Conservation (phyloP, 257 asterid genomes). For the Ophiorrhiza pumila region DNA sequence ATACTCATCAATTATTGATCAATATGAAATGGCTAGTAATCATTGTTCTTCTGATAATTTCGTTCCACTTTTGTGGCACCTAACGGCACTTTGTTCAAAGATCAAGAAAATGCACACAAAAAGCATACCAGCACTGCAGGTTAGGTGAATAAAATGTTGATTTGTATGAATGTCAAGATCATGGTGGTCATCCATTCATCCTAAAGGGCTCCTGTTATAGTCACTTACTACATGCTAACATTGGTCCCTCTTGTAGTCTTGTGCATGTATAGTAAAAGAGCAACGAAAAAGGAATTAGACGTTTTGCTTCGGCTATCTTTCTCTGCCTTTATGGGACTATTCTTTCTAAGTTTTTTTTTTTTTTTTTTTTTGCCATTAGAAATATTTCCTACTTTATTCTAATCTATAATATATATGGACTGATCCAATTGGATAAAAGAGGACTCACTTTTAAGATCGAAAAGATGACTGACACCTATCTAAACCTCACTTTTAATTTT, state of each 20-base stretch:
- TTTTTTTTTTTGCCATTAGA: no score
- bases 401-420: no score
- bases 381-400: no score
- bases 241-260: neutral
- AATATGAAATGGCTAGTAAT: neutral
- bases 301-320: neutral
- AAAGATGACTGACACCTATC: no score
- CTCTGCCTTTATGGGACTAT: neutral
- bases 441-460: no score
- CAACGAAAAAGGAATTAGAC: neutral
- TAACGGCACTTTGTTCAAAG: neutral
- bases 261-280: neutral
- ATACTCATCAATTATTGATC: neutral
- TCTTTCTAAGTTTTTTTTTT: neutral
- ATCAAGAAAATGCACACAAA: neutral
- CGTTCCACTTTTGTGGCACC: slow-evolving; percentile 5
- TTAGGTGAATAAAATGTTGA: slow-evolving; percentile 2
- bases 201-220: neutral
- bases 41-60: neutral
- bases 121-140: neutral
- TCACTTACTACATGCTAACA: neutral
- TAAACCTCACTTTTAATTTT: no score
- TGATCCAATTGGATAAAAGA: no score
- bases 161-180: neutral
- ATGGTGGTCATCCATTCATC: neutral